A percentile compares a stretch with the other conserved stretches of the same genome.
Conservation (phyloP, 345 rosid species). For the Populus nigra region DNA sequence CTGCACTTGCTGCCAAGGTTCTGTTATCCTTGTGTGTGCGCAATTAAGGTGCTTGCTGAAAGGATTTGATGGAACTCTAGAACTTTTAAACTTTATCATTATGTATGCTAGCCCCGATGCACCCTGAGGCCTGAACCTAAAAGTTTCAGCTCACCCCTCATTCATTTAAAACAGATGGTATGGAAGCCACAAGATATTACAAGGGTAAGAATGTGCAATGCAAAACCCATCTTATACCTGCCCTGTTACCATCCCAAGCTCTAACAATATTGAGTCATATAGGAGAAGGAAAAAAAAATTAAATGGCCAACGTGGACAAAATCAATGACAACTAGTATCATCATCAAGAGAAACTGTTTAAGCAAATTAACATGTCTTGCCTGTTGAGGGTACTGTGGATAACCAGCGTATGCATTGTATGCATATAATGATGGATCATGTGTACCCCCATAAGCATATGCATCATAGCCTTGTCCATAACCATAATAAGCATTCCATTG, state of each 20-base stretch:
- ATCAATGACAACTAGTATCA: background rate
- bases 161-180: background rate
- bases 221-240: background rate
- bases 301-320: background rate
- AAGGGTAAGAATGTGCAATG: background rate
- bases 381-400: slow-evolving; percentile 84
- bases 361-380: slow-evolving; percentile 19
- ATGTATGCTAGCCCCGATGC: background rate
- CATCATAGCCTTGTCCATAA: slow-evolving; percentile 93
- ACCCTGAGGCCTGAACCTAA: background rate
- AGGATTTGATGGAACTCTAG: background rate
- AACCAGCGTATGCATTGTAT: slow-evolving; percentile 85
- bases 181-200: background rate
- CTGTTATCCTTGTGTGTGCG: background rate
- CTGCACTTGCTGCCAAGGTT: background rate
- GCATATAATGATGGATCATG: slow-evolving; percentile 89
- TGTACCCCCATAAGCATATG: slow-evolving; percentile 72
- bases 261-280: background rate
- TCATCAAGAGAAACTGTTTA: background rate
- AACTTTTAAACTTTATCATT: background rate
- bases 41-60: background rate
- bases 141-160: background rate
- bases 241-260: background rate
- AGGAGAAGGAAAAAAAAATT: background rate
- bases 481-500: slow-evolving; percentile 92